Conservation (phyloP, 1,284 basidiomycete species). For the Ganoderma boninense region DNA sequence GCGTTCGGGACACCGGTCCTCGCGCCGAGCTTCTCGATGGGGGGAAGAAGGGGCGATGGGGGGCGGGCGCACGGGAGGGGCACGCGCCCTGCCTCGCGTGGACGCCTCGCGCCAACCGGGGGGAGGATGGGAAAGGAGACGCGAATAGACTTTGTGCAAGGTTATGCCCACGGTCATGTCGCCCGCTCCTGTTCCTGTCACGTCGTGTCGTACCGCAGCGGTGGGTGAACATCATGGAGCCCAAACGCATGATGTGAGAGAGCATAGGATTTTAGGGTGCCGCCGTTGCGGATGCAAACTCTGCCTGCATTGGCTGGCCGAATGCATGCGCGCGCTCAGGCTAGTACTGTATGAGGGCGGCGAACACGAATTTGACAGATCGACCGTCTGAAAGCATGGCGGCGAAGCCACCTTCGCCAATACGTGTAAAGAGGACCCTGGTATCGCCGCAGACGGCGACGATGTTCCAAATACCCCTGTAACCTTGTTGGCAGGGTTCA, state of each 20-base stretch:
- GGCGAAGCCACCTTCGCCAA: neutral
- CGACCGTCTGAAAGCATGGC: neutral
- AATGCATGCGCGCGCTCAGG: neutral
- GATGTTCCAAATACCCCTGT: conserved; percentile 4
- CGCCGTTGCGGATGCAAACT: conserved; percentile 1
- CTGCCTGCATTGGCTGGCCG: conserved; percentile 5
- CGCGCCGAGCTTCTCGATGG: neutral
- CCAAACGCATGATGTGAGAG: neutral
- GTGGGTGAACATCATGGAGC: neutral
- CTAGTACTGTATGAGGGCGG: neutral
- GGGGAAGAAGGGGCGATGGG: neutral
- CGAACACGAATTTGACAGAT: conserved; percentile 10
- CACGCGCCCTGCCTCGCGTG: neutral
- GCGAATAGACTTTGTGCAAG: conserved; percentile 13
- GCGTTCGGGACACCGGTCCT: conserved; percentile 2
- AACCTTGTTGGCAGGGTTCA: neutral
- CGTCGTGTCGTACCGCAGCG: neutral
- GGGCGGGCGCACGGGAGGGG: conserved; percentile 5
- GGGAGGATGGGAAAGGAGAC: conserved; percentile 9
- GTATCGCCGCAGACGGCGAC: neutral
- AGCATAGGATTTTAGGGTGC: neutral
- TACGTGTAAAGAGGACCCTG: neutral
- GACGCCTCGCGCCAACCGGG: neutral
- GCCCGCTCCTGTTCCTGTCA: conserved; percentile 2
- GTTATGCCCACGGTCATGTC: conserved; percentile 12